These are phyloP conservation scores for Coniochaeta pulveracea DNA, from an alignment of 2,329 filamentous ascomycete genomes.

Conservation along the genomic window DNA sequence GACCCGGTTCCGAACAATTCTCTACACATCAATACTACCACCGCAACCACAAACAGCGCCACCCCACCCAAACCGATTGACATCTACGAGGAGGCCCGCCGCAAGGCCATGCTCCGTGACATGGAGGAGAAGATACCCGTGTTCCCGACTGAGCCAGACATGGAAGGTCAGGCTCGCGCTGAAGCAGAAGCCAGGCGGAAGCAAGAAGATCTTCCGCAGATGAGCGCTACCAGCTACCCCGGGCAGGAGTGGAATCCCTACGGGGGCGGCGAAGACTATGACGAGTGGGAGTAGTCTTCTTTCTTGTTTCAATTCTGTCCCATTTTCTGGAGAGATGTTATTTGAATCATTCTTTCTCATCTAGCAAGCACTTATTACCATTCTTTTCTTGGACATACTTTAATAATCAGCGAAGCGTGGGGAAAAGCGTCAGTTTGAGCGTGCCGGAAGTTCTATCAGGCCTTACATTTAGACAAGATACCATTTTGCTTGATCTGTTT, in stretches of 20 bases:
- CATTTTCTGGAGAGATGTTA: too few relatives aligned
- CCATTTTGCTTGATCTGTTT: too few relatives aligned
- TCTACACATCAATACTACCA: conserved; percentile 7
- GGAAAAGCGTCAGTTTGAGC: too few relatives aligned
- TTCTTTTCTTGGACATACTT: too few relatives aligned
- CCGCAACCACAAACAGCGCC: conserved; percentile 6
- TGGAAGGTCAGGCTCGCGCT: conserved; percentile 8
- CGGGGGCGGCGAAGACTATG: conserved; percentile 16
- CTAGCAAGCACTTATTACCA: too few relatives aligned
- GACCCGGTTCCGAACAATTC: neutral
- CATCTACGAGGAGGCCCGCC: conserved; percentile 30
- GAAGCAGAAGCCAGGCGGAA: conserved; percentile 22
- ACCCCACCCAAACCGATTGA: conserved; percentile 15
- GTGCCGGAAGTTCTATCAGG: too few relatives aligned
- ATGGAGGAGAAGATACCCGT: conserved; percentile 44
- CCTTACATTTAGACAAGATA: too few relatives aligned
- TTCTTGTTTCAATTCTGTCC: neutral
- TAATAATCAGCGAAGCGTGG: too few relatives aligned
- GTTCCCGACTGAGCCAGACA: conserved; percentile 18
- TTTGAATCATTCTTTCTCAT: too few relatives aligned
- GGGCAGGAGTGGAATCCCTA: conserved; percentile 61
- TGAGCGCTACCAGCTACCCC: conserved; percentile 58
- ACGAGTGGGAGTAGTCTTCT: conserved; percentile 13
- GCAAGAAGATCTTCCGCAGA: conserved; percentile 38
- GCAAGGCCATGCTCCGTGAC: conserved; percentile 27